Evolutionary conservation across 2,329 filamentous ascomycete species (phyloP), one percentile per base, ranked within the genome.

Genomic region (Rachicladosporium sp.): DNA sequence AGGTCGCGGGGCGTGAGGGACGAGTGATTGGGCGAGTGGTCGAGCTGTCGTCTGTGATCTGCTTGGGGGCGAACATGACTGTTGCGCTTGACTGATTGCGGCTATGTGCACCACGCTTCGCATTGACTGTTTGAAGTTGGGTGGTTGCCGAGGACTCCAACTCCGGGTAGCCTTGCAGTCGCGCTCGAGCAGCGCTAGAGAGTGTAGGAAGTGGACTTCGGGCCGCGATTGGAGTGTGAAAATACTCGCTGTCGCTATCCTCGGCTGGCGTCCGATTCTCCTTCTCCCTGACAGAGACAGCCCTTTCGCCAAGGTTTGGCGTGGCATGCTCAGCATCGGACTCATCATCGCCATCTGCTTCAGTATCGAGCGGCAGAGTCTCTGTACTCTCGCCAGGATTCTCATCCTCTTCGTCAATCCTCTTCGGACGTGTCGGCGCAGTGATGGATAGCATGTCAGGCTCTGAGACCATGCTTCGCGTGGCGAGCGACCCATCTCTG

Each of bases 261-360:
- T 51, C 45, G 5, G 38, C 48, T 8, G 41, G 35, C 13, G 12
- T 31, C 10, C 38, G 9, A 44, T 42, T 10, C 40, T 44, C n/a
- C 40, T 39, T 10, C 54, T 60, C 54, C 33, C 56, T 57, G 23
- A 55, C 46, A 2, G 54, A 52, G 2, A 56, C 32, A 2, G 52
- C 51, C 32, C 55, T 58, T 40, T 58, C 53, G n/a, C 54, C 54
- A 9, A 57, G 10, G 5, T 31, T 42, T 2, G 59, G 58, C 6
- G 55, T 58, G 4, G 46, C 62, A n/a, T 70, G 66, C 23, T 70
- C 67, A 76, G 51, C 49, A 12, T 88, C 82, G 41, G 86, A 82
- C 41, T 87, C 83, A 51, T 94, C 88, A 52, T 95, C 88, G 1
- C 86, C 86, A 15, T 93, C 86, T 5, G 80, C 84, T 52, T 91